Base-by-base conservation (phyloP, 768 basidiomycete genomes). In the Mycena haematopus region DNA sequence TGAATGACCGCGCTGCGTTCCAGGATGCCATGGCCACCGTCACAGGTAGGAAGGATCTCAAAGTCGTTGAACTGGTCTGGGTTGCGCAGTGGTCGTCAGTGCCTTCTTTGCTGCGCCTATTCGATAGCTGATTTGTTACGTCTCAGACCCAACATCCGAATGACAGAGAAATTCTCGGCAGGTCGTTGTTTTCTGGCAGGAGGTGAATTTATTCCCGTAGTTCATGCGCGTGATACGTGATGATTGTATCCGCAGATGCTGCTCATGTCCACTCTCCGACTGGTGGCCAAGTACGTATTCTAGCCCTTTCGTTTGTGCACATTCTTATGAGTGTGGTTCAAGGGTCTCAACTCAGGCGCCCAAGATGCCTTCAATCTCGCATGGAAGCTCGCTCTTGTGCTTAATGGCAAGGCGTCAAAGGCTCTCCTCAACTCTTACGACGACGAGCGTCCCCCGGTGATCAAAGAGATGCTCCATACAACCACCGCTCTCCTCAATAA, bases 351-450 rank as follows among this genome's bases (percentile, higher is more conserved):
- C 67, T 29, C 24, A 3, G 25, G 15, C 27, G 14, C 4, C 47
- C 47, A 68, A 57, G 67, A 68, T 35, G 46, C 69, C 47, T 66
- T 73, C 56, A 76, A 76, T 46, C 69, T 76, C 3, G 66, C 62
- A 6, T 74, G 72, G 75, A 74, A 75, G 60, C 62, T 76, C n/a
- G 62, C 73, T 11, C 69, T 75, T 24, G 71, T 73, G 11, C 40
- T 63, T 5, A 69, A 65, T 49, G 65, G 68, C 5, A 36, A 62
- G 21, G 63, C 70, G 1, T 47, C 61, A 0, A 31, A 40, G n/a
- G 42, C 50, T 24, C 76, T 70, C 58, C 75, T 72, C 29, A 65
- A 66, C 42, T 62, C 65, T 0, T 76, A 76, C 63, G 63, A 56
- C 13, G 52, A 62, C 6, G 75, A 76, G 57, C 75, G 75, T 17